Conservation (phyloP, 2,329 filamentous ascomycete genomes). For the Penicillium olsonii region DNA sequence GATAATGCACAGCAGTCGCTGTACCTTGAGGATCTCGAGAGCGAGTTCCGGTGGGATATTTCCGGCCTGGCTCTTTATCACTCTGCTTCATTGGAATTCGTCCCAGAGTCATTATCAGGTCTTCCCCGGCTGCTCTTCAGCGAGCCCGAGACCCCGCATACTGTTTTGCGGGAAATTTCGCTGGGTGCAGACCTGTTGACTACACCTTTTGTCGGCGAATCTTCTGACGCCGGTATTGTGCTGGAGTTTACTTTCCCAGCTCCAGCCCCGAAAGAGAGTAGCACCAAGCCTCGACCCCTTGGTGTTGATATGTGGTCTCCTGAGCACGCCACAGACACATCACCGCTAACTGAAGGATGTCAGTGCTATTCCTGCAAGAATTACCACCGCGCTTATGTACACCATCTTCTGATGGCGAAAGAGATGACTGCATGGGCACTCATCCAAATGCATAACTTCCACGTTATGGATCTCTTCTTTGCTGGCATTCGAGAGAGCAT, state of each 20-base stretch:
- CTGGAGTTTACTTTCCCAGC: slow-evolving; percentile 74
- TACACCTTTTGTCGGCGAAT: slow-evolving; percentile 70
- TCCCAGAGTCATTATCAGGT: slow-evolving; percentile 60
- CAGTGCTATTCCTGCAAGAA: slow-evolving; percentile 78
- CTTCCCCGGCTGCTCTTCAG: slow-evolving; percentile 77
- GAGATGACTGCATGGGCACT: slow-evolving; percentile 97
- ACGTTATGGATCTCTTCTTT: slow-evolving; percentile 73
- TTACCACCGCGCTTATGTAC: slow-evolving; percentile 84
- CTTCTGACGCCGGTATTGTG: slow-evolving; percentile 83
- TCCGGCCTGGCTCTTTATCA: slow-evolving; percentile 79
- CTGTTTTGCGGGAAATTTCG: slow-evolving; percentile 72
- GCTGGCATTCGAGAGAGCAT: slow-evolving; percentile 67
- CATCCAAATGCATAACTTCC: slow-evolving; percentile 88
- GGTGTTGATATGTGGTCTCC: slow-evolving; percentile 77
- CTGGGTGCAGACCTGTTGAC: slow-evolving; percentile 80
- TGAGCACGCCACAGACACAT: slow-evolving; percentile 61
- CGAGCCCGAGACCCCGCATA: slow-evolving; percentile 69
- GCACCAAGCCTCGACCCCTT: slow-evolving; percentile 49
- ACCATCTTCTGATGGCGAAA: slow-evolving; percentile 83
- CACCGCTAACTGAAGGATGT: slow-evolving; percentile 66
- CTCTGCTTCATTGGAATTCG: slow-evolving; percentile 65
- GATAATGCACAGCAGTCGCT: slow-evolving; percentile 73
- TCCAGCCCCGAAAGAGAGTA: slow-evolving; percentile 17
- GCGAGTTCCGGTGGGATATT: slow-evolving; percentile 60
- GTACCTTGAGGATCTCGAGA: slow-evolving; percentile 74